A percentile compares a stretch with the other conserved stretches of the same genome.
Evolutionary conservation across 2,329 filamentous ascomycete species (phyloP).

Genomic region (Chaetomium globosum): DNA sequence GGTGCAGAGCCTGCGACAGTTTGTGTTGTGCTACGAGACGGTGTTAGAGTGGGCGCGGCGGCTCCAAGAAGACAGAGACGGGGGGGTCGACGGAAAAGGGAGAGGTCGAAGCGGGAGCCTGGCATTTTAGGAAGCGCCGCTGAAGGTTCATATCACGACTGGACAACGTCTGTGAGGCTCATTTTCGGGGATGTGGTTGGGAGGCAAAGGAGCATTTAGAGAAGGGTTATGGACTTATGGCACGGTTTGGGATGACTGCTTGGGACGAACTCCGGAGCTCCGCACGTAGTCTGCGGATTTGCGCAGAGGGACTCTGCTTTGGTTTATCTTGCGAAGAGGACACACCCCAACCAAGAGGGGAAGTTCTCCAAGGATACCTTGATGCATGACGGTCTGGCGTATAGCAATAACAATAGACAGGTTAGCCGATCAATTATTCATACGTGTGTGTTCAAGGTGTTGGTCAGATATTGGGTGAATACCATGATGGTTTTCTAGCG

Average conservation of each 20-base stretch:
- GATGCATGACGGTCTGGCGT: background rate
- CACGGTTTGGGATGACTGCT: background rate
- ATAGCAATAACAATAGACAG: background rate
- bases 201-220: background rate
- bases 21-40: conserved; percentile 94
- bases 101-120: conserved; percentile 44
- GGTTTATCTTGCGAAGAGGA: background rate
- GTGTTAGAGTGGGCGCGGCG: conserved; percentile 80
- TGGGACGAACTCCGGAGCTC: background rate
- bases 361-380: conserved; percentile 3
- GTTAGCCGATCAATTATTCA: no score
- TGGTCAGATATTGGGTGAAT: background rate
- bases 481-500: background rate
- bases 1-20: conserved; percentile 93
- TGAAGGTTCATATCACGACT: background rate
- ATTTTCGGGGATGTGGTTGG: conserved; percentile 2
- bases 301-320: no score
- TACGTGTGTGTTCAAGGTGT: background rate
- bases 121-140: conserved; percentile 30
- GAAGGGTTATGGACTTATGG: background rate
- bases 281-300: background rate
- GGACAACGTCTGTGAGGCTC: background rate
- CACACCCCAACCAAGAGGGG: background rate
- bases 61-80: conserved; percentile 45
- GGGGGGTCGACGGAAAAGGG: conserved; percentile 19